Evolutionary conservation across 345 rosid genomes (phyloP).

Genomic region (Arabis hirsuta): DNA sequence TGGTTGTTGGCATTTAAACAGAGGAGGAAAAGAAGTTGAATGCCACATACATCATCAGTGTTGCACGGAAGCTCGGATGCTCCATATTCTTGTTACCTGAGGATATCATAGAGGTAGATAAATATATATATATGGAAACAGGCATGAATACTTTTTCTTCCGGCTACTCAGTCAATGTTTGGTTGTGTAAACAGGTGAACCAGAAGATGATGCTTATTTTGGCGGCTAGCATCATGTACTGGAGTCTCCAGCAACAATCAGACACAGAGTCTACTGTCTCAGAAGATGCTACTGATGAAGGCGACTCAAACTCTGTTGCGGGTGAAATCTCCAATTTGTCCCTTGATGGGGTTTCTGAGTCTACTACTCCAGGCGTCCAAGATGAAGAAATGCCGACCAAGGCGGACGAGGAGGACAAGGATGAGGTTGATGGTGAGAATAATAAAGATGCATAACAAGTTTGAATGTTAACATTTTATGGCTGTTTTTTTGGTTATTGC

Average conservation of each 20-base stretch:
- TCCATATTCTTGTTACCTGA: slow-evolving; percentile 97
- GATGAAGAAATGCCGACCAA: slow-evolving; percentile 31
- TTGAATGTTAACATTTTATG: slow-evolving; percentile 8
- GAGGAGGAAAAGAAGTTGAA: slow-evolving; percentile 95
- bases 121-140: slow-evolving; percentile 8
- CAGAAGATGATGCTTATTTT: slow-evolving; percentile 94
- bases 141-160: background rate
- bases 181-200: slow-evolving; percentile 65
- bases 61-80: slow-evolving; percentile 96
- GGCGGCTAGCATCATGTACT: slow-evolving; percentile 92
- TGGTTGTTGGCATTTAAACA: slow-evolving; percentile 47
- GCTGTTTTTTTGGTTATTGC: slow-evolving; percentile 19
- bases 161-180: background rate
- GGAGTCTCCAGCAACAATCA: slow-evolving; percentile 77
- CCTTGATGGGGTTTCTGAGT: slow-evolving; percentile 37
- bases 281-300: slow-evolving; percentile 46
- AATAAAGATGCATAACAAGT: slow-evolving; percentile 32
- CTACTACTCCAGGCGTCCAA: slow-evolving; percentile 17
- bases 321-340: slow-evolving; percentile 44
- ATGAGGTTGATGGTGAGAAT: slow-evolving; percentile 29
- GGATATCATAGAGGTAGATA: slow-evolving; percentile 87
- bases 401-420: slow-evolving; percentile 21
- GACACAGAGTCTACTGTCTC: slow-evolving; percentile 46
- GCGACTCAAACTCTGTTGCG: slow-evolving; percentile 38
- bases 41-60: slow-evolving; percentile 96